Evolutionary conservation across 805 yeast species (phyloP), one percentile per base, ranked within the genome.

Genomic region (Candida ascalaphidarum): DNA sequence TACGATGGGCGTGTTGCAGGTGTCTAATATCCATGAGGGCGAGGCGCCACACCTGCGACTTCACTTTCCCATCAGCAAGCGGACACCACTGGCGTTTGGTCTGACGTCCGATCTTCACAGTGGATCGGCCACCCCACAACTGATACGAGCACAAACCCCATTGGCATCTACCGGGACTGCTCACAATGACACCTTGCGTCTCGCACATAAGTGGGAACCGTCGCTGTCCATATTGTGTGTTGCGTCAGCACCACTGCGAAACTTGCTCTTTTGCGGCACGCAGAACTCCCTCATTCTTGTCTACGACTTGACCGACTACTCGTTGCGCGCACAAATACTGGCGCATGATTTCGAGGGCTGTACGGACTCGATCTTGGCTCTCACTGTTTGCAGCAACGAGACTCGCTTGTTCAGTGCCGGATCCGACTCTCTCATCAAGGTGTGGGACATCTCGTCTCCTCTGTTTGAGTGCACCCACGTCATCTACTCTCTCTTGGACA

Each of bases 371-470:
- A 83, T 89, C 2, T 58, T 86, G 21, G 78, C 92, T 43, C 48
- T 89, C 34, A 57, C 74, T 14, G 56, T 71, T 24, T 69, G 76
- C 8, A 50, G 55, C 3, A 66, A 62, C 37, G 86, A 75, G 41
- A 59, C 65, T 25, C 66, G 58, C 26, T 62, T 89, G 21, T 81
- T 92, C 43, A 74, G 92, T 21, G 96, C 92, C 3, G 89, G 95
- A 2, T 77, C 92, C 7, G 97, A 89, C 48, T 86, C 96, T 2
- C 59, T 89, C 26, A 79, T 89, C 18, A 82, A 85, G 47, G 75
- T 85, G 2, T 92, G 95, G 94, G 75, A 79, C 32, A 61, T 84
- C 13, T 52, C 66, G 2, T 50, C 18, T 17, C 8, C 8, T 6
- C 8, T 8, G 18, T 8, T 8, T 6, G 8, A 7, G 9, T 59